These are phyloP conservation scores for Penicillium fimorum DNA, from an alignment of 495 filamentous ascomycete genomes.

Conservation along the genomic window DNA sequence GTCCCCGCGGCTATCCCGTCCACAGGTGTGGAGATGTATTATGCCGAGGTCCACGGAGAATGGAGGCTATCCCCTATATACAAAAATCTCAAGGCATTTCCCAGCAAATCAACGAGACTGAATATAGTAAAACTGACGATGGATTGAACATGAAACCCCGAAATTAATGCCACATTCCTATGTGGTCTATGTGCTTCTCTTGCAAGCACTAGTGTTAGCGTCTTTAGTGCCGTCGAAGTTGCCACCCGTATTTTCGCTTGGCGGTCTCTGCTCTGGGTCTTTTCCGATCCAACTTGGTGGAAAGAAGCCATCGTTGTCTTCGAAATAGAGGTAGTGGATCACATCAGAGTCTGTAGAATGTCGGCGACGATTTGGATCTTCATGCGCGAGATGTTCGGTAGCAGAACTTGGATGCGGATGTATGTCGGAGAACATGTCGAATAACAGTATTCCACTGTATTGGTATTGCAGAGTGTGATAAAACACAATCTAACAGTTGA, in stretches of 20 bases:
- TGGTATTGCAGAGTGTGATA: neutral
- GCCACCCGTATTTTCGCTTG: slow-evolving; percentile 17
- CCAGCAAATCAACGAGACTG: neutral
- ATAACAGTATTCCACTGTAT: neutral
- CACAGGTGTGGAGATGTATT: neutral
- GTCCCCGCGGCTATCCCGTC: neutral
- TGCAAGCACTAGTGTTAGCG: neutral
- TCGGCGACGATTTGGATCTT: slow-evolving; percentile 6
- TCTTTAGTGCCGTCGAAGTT: neutral
- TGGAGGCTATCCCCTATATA: neutral
- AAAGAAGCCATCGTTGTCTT: slow-evolving; percentile 45
- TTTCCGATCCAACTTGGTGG: slow-evolving; percentile 37
- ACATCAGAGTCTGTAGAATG: slow-evolving; percentile 15
- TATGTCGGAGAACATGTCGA: neutral
- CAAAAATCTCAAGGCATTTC: neutral
- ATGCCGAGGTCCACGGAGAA: slow-evolving; percentile 8
- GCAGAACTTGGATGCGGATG: neutral
- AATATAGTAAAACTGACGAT: neutral
- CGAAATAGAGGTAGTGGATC: slow-evolving; percentile 41
- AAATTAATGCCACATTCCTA: neutral
- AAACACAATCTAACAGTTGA: neutral
- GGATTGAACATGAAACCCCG: neutral
- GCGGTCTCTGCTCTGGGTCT: slow-evolving; percentile 15
- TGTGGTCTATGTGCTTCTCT: neutral
- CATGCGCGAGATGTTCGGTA: neutral